These are phyloP conservation scores for Leucocoprinus leucothites DNA, from an alignment of 768 basidiomycete species.

Conservation along the genomic window DNA sequence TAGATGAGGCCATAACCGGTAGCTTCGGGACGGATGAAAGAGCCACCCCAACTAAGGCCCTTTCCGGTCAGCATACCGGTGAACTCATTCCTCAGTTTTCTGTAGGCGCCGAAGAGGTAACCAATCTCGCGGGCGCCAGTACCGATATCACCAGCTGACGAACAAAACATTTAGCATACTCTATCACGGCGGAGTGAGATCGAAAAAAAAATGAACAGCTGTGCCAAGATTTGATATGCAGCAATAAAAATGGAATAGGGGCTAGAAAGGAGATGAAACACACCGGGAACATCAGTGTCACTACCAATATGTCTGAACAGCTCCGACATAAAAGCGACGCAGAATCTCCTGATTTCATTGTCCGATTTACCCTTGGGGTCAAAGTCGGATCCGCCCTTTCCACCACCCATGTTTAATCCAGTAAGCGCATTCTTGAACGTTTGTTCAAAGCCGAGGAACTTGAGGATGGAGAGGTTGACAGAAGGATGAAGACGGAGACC, in stretches of 20 bases:
- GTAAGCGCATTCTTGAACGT: conserved; percentile 81
- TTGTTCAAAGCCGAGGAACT: conserved; percentile 83
- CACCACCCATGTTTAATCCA: conserved; percentile 74
- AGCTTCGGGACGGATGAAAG: conserved; percentile 71
- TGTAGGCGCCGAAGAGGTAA: conserved; percentile 78
- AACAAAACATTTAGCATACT: background rate
- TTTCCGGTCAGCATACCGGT: conserved; percentile 71
- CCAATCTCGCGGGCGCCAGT: conserved; percentile 75
- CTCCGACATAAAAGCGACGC: conserved; percentile 70
- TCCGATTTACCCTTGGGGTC: conserved; percentile 82
- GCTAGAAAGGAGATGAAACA: conserved; percentile 12
- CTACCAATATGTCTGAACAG: conserved; percentile 68
- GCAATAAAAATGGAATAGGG: background rate
- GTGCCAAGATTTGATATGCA: background rate
- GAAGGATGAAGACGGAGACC: conserved; percentile 76
- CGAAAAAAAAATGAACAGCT: background rate
- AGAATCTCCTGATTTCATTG: conserved; percentile 71
- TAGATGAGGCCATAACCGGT: conserved; percentile 75
- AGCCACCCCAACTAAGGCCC: conserved; percentile 67
- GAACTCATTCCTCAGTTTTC: conserved; percentile 69
- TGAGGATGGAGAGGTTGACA: conserved; percentile 80
- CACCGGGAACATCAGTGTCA: conserved; percentile 71
- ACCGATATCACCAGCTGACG: conserved; percentile 63
- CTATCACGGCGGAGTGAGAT: background rate
- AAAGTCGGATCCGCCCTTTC: conserved; percentile 79